Conservation (phyloP, 2,329 filamentous ascomycete species). For the Sporothrix luriei region DNA sequence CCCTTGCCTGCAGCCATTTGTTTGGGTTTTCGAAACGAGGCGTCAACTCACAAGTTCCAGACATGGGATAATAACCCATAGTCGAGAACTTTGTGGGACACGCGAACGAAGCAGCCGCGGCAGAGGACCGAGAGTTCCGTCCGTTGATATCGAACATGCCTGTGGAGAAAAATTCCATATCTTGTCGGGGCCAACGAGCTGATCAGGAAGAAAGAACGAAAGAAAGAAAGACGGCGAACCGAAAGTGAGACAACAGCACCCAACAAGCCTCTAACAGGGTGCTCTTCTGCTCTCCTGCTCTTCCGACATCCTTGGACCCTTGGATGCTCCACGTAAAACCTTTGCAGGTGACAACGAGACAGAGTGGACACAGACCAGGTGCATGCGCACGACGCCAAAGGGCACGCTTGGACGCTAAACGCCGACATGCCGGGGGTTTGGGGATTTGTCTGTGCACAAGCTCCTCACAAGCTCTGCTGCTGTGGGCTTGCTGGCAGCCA, state of each 20-base stretch:
- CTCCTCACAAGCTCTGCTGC: not conserved
- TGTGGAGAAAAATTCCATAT: not conserved
- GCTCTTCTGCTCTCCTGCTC: no score
- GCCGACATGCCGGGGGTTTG: constrained; percentile 23
- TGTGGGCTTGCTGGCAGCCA: no score
- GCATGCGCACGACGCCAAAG: constrained; percentile 22
- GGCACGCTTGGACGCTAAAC: constrained; percentile 24
- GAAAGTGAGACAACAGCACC: not conserved
- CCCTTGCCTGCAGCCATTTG: not conserved
- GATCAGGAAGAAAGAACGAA: not conserved
- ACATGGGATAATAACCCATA: not conserved
- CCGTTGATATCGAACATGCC: not conserved
- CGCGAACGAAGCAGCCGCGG: constrained; percentile 3
- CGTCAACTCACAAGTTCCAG: not conserved
- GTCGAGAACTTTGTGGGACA: constrained; percentile 13
- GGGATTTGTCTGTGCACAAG: constrained; percentile 20
- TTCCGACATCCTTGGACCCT: not conserved
- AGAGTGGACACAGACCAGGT: constrained; percentile 4
- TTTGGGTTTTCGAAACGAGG: constrained; percentile 5
- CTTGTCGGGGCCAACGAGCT: not conserved
- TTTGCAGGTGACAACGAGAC: not conserved
- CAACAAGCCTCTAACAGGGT: not conserved
- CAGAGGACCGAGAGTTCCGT: constrained; percentile 16
- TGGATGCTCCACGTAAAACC: not conserved
- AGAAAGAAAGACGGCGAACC: not conserved